These are phyloP conservation scores for Pseudohalonectria lignicola DNA, from an alignment of 2,329 filamentous ascomycete genomes.

Conservation along the genomic window DNA sequence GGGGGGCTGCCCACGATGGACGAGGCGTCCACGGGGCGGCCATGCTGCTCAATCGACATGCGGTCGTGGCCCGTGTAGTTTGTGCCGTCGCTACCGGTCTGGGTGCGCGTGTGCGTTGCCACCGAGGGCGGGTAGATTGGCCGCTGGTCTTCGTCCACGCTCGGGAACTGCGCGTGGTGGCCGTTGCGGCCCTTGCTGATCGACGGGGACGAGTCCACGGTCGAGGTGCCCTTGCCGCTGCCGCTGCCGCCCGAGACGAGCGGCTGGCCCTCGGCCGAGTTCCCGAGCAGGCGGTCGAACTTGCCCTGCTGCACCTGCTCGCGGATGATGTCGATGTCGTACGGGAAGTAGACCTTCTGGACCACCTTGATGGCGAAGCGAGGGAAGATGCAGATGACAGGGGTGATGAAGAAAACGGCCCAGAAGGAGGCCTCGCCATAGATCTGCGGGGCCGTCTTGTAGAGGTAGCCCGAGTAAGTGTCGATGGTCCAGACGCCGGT, in stretches of 20 bases:
- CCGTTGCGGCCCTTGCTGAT: constrained; percentile 46
- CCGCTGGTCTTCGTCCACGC: constrained; percentile 75
- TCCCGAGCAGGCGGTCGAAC: constrained; percentile 40
- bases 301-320: constrained; percentile 79
- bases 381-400: constrained; percentile 74
- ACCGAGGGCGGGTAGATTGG: constrained; percentile 92
- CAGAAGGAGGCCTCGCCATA: constrained; percentile 80
- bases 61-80: constrained; percentile 67
- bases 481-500: constrained; percentile 69
- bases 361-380: constrained; percentile 77
- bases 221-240: constrained; percentile 8
- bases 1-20: constrained; percentile 2
- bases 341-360: constrained; percentile 90
- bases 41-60: constrained; percentile 43
- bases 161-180: constrained; percentile 45
- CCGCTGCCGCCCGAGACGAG: constrained; percentile 17
- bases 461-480: constrained; percentile 47
- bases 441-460: constrained; percentile 65
- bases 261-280: constrained; percentile 24
- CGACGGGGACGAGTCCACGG: constrained; percentile 52
- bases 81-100: constrained; percentile 89
- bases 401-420: constrained; percentile 69
- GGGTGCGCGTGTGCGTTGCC: constrained; percentile 71
- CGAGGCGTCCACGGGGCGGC: constrained; percentile 9
- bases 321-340: constrained; percentile 89